Percentiles rank a stretch among this genome's conserved stretches.
These are phyloP conservation scores for Eucalyptus marginata DNA, from an alignment of 345 rosid genomes.

Conservation along the genomic window DNA sequence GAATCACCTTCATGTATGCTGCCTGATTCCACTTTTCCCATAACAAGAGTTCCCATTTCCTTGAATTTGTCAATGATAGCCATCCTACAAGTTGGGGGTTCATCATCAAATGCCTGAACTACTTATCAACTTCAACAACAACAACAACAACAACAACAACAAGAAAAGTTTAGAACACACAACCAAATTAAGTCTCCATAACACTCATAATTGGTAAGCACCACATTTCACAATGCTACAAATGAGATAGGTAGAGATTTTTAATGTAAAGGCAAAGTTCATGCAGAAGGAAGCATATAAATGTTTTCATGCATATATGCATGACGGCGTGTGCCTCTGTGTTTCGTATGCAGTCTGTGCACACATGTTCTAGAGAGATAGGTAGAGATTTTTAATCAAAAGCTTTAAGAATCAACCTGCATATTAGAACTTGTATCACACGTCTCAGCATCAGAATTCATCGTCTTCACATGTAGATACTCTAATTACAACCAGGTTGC, in stretches of 20 bases:
- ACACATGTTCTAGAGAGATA: neutral
- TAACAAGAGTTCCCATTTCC: slow-evolving; percentile 97
- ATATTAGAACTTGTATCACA: neutral
- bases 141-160: neutral
- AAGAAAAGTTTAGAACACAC: neutral
- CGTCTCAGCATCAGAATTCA: neutral
- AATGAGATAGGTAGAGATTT: no score
- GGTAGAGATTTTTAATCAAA: neutral
- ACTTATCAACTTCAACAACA: neutral
- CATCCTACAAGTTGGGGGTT: slow-evolving; percentile 43
- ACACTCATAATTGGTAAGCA: neutral
- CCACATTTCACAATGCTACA: neutral
- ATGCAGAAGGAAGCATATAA: neutral
- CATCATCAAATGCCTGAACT: neutral
- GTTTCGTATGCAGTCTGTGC: neutral
- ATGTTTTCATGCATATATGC: neutral
- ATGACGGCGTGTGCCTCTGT: neutral
- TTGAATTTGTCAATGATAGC: slow-evolving; percentile 93
- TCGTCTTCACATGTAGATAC: neutral
- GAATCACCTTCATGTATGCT: slow-evolving; percentile 82
- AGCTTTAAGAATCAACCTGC: neutral
- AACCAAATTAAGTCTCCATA: neutral
- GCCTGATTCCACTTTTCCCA: slow-evolving; percentile 97
- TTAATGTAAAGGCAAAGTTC: neutral
- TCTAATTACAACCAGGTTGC: neutral